These are phyloP conservation scores for Sequoia sempervirens DNA, from an alignment of 75 land plant species.

Conservation along the genomic window DNA sequence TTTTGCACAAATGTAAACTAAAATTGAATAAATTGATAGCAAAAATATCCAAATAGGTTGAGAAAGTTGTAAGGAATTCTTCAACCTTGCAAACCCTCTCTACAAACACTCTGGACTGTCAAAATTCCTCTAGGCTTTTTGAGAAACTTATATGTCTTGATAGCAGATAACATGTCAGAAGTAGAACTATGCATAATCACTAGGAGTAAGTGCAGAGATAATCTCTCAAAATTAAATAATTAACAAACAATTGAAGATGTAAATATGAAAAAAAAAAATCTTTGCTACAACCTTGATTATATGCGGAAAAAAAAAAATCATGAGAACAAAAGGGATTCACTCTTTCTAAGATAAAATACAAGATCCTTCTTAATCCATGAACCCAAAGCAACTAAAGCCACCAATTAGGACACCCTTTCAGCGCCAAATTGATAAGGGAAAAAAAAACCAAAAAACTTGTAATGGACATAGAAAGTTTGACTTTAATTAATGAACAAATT, in stretches of 20 bases:
- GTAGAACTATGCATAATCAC: not conserved
- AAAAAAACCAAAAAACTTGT: too few relatives aligned
- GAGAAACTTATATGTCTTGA: not conserved
- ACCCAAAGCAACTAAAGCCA: not conserved
- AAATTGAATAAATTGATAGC: too few relatives aligned
- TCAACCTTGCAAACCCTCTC: not conserved
- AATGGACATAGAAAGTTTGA: too few relatives aligned
- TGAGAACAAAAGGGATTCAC: not conserved
- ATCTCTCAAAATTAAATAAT: not conserved
- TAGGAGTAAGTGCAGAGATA: not conserved
- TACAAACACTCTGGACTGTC: not conserved
- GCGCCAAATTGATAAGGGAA: too few relatives aligned
- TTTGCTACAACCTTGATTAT: not conserved
- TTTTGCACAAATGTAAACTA: too few relatives aligned
- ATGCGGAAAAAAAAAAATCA: not conserved
- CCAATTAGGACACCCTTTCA: too few relatives aligned
- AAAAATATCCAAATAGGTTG: too few relatives aligned
- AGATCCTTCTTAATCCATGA: not conserved
- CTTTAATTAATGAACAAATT: too few relatives aligned
- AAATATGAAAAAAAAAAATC: not conserved
- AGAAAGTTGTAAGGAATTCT: too few relatives aligned
- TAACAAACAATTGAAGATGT: not conserved
- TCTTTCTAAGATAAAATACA: not conserved
- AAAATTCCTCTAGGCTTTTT: not conserved
- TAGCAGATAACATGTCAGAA: not conserved